A percentile compares a stretch with the other conserved stretches of the same genome.
These are phyloP conservation scores for Populus davidiana DNA, from an alignment of 345 rosid species.

Conservation along the genomic window DNA sequence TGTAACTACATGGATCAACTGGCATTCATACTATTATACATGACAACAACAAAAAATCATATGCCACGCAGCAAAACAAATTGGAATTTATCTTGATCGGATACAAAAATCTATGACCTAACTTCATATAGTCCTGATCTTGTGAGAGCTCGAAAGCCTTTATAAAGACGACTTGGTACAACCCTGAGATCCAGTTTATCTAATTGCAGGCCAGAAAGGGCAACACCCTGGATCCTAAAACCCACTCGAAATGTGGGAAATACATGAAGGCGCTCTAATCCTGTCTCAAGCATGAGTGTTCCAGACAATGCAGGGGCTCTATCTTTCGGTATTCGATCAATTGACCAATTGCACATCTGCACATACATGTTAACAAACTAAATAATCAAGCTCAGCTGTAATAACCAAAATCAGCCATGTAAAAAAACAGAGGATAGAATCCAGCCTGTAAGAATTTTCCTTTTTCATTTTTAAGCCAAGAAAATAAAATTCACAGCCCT, in stretches of 20 bases:
- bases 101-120: conserved; percentile 45
- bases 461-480: neutral
- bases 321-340: conserved; percentile 81
- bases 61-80: neutral
- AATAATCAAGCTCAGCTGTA: neutral
- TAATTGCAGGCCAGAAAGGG: conserved; percentile 79
- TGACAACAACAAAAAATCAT: neutral
- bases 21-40: neutral
- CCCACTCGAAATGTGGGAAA: conserved; percentile 70
- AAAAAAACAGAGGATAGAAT: neutral
- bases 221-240: conserved; percentile 83
- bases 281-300: conserved; percentile 53
- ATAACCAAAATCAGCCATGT: neutral
- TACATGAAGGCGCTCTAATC: conserved; percentile 68
- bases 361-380: conserved; percentile 2
- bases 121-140: conserved; percentile 80
- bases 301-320: conserved; percentile 79
- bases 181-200: conserved; percentile 71
- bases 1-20: neutral
- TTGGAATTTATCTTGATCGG: conserved; percentile 1
- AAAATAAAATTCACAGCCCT: neutral
- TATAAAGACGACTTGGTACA: conserved; percentile 65
- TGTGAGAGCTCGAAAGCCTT: conserved; percentile 89
- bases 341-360: conserved; percentile 85
- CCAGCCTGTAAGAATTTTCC: neutral